Evolutionary conservation across 2,329 filamentous ascomycete genomes (phyloP).

Genomic region (Trichoderma atroviride): DNA sequence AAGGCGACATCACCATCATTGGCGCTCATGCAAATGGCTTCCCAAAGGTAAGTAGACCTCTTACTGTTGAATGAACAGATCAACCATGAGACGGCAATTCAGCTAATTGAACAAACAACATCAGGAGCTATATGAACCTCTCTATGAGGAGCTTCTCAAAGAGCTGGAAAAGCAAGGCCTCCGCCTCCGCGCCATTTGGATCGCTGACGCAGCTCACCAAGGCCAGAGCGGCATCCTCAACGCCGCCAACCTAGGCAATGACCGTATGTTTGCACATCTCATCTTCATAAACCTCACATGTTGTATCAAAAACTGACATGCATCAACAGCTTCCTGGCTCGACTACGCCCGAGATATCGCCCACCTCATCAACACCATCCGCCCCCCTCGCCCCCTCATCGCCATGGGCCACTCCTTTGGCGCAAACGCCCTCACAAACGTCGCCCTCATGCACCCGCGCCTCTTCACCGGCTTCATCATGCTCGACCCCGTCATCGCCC

Average conservation of each 20-base stretch:
- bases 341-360: constrained; percentile 85
- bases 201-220: constrained; percentile 85
- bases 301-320: constrained; percentile 6
- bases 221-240: constrained; percentile 79
- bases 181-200: constrained; percentile 81
- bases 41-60: constrained; percentile 65
- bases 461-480: constrained; percentile 75
- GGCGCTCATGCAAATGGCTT: constrained; percentile 91
- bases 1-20: constrained; percentile 82
- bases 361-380: constrained; percentile 83
- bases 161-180: constrained; percentile 62
- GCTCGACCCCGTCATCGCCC: constrained; percentile 79
- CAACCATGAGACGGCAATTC: background rate
- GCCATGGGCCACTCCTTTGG: constrained; percentile 92
- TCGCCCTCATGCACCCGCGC: constrained; percentile 77
- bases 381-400: constrained; percentile 75
- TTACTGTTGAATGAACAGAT: background rate
- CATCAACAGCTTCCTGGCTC: constrained; percentile 70
- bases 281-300: background rate
- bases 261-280: constrained; percentile 62
- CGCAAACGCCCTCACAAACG: constrained; percentile 69
- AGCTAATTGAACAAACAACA: background rate
- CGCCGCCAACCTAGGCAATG: constrained; percentile 74
- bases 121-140: constrained; percentile 86
- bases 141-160: constrained; percentile 80